Evolutionary conservation across 768 basidiomycete species (phyloP).

Genomic region (Trametes elegans): DNA sequence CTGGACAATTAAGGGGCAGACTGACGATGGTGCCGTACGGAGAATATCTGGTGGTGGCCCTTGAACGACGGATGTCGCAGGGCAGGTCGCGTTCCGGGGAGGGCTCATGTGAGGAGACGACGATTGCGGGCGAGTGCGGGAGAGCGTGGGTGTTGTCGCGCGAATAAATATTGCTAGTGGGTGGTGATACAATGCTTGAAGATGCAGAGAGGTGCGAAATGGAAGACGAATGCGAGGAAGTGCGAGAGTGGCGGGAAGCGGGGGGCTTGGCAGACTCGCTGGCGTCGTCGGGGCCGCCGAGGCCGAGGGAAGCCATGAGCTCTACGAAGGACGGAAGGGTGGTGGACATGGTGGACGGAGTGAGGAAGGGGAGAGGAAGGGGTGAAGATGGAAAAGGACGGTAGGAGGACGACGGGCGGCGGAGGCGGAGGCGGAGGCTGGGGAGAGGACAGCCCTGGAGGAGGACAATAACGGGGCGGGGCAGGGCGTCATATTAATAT

Average conservation of each 20-base stretch:
- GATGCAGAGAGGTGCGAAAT: conserved; percentile 25
- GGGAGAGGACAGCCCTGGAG: conserved; percentile 12
- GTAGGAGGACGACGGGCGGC: conserved; percentile 1
- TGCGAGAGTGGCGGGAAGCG: conserved; percentile 39
- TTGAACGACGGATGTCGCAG: conserved; percentile 23
- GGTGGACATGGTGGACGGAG: conserved; percentile 52
- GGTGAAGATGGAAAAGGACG: conserved; percentile 7
- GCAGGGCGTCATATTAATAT: conserved; percentile 18
- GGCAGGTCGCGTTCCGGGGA: conserved; percentile 19
- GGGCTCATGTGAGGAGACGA: conserved; percentile 25
- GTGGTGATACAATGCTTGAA: conserved; percentile 24
- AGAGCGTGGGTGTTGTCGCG: conserved; percentile 16
- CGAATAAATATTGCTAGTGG: conserved; percentile 22
- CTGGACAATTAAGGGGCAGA: neutral
- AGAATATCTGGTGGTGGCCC: conserved; percentile 31
- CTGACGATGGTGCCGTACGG: conserved; percentile 34
- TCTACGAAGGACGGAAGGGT: conserved; percentile 84
- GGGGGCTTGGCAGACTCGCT: conserved; percentile 14
- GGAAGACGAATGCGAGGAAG: conserved; percentile 38
- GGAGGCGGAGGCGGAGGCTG: conserved; percentile 34
- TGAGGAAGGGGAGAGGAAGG: conserved; percentile 15
- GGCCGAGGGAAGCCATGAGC: conserved; percentile 81
- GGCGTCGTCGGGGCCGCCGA: conserved; percentile 48
- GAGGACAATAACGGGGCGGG: conserved; percentile 9
- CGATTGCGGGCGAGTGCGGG: conserved; percentile 29